Conservation (phyloP, 495 filamentous ascomycete genomes). For the Aspergillus baeticus region DNA sequence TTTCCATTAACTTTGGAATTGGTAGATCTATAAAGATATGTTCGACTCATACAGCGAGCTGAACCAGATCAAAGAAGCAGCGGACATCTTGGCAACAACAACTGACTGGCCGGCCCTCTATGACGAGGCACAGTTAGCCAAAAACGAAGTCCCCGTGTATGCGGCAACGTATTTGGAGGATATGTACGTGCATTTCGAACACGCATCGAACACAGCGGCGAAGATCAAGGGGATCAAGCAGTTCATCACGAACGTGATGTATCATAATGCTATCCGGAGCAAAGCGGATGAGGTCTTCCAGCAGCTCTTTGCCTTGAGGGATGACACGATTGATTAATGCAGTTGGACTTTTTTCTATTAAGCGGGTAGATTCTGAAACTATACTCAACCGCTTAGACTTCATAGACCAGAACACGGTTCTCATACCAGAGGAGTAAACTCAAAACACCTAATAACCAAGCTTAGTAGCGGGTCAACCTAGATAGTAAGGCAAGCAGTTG, state of each 20-base stretch:
- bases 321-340: constrained; percentile 67
- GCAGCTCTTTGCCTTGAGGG: constrained; percentile 66
- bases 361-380: too few relatives aligned
- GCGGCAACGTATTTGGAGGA: constrained; percentile 84
- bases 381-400: too few relatives aligned
- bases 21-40: constrained; percentile 70
- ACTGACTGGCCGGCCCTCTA: constrained; percentile 76
- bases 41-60: constrained; percentile 78
- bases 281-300: constrained; percentile 72
- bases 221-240: constrained; percentile 77
- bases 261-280: constrained; percentile 76
- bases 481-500: too few relatives aligned
- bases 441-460: constrained; percentile 28
- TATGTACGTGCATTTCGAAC: constrained; percentile 87
- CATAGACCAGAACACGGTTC: too few relatives aligned
- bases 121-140: constrained; percentile 64
- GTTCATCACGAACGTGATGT: constrained; percentile 81
- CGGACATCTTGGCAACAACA: constrained; percentile 65
- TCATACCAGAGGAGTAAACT: background rate
- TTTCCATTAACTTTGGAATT: background rate
- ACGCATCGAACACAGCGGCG: constrained; percentile 68
- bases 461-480: background rate
- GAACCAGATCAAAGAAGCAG: constrained; percentile 57
- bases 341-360: background rate
- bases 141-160: constrained; percentile 87